These are phyloP conservation scores for Venturia oleaginea DNA, from an alignment of 2,329 filamentous ascomycete species.

Conservation along the genomic window DNA sequence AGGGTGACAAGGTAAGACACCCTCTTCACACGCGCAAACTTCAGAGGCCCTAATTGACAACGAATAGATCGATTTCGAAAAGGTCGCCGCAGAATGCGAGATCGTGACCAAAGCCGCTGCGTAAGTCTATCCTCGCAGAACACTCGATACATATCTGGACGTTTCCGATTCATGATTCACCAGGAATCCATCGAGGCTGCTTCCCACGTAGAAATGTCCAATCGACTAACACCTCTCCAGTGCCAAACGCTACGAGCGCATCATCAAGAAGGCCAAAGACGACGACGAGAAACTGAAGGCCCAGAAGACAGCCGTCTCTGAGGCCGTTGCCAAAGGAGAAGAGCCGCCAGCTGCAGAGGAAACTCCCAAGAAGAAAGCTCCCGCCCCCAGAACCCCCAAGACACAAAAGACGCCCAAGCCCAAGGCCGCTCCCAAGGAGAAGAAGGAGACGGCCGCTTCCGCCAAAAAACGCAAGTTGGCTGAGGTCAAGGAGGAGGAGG, in stretches of 20 bases:
- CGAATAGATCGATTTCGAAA: slow-evolving; percentile 6
- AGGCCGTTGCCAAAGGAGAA: neutral
- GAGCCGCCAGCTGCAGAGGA: neutral
- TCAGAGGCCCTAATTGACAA: neutral
- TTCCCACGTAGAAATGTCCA: neutral
- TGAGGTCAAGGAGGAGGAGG: neutral
- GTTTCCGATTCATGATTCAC: no score
- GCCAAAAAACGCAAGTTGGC: slow-evolving; percentile 7
- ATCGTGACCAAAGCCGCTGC: slow-evolving; percentile 11
- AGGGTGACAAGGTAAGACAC: slow-evolving; percentile 9
- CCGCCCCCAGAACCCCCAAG: neutral
- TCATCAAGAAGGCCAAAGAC: slow-evolving; percentile 6
- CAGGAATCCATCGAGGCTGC: no score
- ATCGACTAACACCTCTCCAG: neutral
- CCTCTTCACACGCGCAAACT: neutral
- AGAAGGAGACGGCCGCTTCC: neutral
- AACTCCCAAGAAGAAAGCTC: neutral
- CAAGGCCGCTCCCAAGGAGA: neutral
- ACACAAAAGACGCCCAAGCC: neutral
- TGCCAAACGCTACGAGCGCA: slow-evolving; percentile 10
- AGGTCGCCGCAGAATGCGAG: slow-evolving; percentile 4
- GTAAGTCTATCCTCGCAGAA: neutral
- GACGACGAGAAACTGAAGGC: slow-evolving; percentile 3
- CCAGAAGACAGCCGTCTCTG: neutral
- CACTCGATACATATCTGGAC: neutral